Evolutionary conservation across 129 eudicot genomes (phyloP).

Genomic region (Artemisia argyi): DNA sequence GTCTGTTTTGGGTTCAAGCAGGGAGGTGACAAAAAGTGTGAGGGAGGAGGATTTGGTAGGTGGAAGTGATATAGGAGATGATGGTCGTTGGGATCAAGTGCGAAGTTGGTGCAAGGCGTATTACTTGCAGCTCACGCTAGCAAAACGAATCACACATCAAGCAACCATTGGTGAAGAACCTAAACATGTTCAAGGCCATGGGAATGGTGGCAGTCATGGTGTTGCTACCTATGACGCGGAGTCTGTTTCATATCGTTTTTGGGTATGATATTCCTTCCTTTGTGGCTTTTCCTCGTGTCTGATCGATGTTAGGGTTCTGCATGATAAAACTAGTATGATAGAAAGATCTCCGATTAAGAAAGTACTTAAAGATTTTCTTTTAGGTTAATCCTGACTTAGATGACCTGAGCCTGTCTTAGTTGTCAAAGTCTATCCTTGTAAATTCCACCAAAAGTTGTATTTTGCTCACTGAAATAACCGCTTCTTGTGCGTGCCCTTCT

Average conservation of each 20-base stretch:
- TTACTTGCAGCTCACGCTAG: slow-evolving; percentile 60
- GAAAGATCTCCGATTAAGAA: not conserved
- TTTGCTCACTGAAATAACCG: not conserved
- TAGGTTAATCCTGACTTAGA: not conserved
- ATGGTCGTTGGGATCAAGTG: slow-evolving; percentile 24
- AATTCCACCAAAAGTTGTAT: not conserved
- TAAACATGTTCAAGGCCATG: slow-evolving; percentile 31
- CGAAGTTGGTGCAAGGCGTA: slow-evolving; percentile 49
- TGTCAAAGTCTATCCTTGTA: not conserved
- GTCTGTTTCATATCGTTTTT: slow-evolving; percentile 63
- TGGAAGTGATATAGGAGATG: slow-evolving; percentile 13
- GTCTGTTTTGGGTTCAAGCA: no score
- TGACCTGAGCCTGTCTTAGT: not conserved
- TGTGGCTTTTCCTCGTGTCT: slow-evolving; percentile 9
- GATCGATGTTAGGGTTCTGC: not conserved
- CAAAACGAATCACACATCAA: slow-evolving; percentile 51
- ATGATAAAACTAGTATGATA: not conserved
- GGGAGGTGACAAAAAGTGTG: not conserved
- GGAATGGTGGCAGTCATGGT: slow-evolving; percentile 19
- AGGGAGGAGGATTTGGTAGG: slow-evolving; percentile 33
- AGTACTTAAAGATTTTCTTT: not conserved
- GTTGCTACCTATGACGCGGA: slow-evolving; percentile 47
- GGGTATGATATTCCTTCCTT: slow-evolving; percentile 43
- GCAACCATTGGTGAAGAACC: slow-evolving; percentile 45
- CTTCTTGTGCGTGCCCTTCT: not conserved